phyloP scores from a whole-genome alignment of 2,329 filamentous ascomycete genomes.

The Colletotrichum sp. region DNA sequence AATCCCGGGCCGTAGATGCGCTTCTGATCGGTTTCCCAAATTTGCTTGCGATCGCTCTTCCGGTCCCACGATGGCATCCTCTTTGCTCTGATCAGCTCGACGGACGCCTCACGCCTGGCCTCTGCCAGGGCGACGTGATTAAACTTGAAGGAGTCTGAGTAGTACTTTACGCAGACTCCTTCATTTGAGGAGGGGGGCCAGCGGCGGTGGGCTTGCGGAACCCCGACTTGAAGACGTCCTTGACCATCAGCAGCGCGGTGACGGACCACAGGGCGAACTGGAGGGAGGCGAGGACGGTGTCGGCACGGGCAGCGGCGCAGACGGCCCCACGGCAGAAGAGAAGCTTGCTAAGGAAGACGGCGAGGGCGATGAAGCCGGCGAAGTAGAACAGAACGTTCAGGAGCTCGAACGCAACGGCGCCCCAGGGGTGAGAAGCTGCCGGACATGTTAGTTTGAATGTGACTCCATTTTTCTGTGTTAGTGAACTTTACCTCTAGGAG shows the following conservation, averaged over 20 bases:
- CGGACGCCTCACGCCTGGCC: conserved; percentile 14
- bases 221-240: conserved; percentile 52
- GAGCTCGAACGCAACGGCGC: conserved; percentile 52
- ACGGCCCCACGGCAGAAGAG: conserved; percentile 62
- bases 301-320: conserved; percentile 59
- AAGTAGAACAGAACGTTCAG: conserved; percentile 63
- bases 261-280: conserved; percentile 59
- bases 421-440: conserved; percentile 52
- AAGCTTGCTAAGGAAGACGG: conserved; percentile 60
- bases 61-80: conserved; percentile 18
- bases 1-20: conserved; percentile 19
- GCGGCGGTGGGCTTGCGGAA: conserved; percentile 32
- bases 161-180: conserved; percentile 21
- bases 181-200: conserved; percentile 23
- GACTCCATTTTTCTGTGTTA: no score
- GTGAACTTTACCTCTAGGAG: conserved; percentile 40
- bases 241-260: conserved; percentile 49
- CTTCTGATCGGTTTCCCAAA: conserved; percentile 16
- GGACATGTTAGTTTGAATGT: neutral
- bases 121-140: conserved; percentile 6
- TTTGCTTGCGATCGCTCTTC: neutral
- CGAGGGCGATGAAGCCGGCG: conserved; percentile 62
- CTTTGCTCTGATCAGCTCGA: conserved; percentile 10
- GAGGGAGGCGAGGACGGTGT: conserved; percentile 58
- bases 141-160: conserved; percentile 8